phyloP scores from a whole-genome alignment of 2,329 filamentous ascomycete species.

The Didymella arachidicola region DNA sequence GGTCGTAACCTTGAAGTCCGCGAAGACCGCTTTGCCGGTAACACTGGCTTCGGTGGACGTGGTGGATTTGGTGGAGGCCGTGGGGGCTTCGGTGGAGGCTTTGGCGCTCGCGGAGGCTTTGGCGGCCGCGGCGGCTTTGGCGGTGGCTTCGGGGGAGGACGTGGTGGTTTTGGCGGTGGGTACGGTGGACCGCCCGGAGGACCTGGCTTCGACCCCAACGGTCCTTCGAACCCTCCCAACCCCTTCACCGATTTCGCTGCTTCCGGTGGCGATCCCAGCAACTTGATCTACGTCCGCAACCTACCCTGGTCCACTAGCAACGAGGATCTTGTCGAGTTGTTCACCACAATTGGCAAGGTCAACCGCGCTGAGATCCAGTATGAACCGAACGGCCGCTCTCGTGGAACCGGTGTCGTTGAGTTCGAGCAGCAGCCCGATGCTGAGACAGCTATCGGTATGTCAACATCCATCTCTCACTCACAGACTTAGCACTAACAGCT shows the following conservation, averaged over 20 bases:
- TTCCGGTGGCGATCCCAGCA: conserved; percentile 80
- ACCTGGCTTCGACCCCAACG: conserved; percentile 58
- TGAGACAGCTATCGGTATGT: conserved; percentile 81
- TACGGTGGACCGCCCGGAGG: conserved; percentile 42
- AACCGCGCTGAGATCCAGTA: conserved; percentile 99
- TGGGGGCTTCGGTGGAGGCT: conserved; percentile 62
- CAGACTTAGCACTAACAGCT: conserved; percentile 34
- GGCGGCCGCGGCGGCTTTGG: conserved; percentile 57
- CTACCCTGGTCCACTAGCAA: conserved; percentile 99
- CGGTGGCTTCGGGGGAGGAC: conserved; percentile 47
- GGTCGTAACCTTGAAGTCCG: conserved; percentile 91
- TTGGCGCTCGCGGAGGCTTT: conserved; percentile 53
- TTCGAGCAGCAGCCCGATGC: conserved; percentile 85
- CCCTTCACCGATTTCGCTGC: conserved; percentile 94
- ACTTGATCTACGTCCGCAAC: conserved; percentile 94
- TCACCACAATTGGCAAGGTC: conserved; percentile 97
- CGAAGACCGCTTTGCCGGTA: conserved; percentile 88
- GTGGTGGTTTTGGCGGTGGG: conserved; percentile 57
- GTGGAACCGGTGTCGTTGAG: conserved; percentile 94
- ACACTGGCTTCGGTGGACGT: conserved; percentile 54
- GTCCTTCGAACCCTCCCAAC: conserved; percentile 71
- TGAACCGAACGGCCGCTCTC: conserved; percentile 92
- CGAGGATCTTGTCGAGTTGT: conserved; percentile 94
- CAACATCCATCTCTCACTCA: neutral
- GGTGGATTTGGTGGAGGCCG: conserved; percentile 64